Evolutionary conservation across 164 flowering plant species (phyloP).

Genomic region (Chimonanthus salicifolius): DNA sequence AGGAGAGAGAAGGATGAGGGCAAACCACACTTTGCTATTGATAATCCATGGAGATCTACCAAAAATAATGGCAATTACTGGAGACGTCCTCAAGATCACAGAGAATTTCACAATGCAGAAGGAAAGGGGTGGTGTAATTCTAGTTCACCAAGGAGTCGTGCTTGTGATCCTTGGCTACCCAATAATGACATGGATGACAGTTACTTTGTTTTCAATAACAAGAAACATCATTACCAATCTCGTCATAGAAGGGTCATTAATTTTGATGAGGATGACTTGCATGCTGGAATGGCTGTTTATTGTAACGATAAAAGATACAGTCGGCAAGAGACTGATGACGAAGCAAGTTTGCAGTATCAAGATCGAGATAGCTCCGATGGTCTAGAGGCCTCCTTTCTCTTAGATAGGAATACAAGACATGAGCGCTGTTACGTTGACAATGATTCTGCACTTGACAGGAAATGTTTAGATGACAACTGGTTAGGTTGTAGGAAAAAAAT

Average conservation of each 20-base stretch:
- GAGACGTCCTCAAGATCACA: constrained; percentile 14
- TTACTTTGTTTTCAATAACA: constrained; percentile 7
- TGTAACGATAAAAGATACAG: constrained; percentile 18
- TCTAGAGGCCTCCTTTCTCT: constrained; percentile 19
- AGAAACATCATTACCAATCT: constrained; percentile 8
- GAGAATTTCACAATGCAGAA: constrained; percentile 20
- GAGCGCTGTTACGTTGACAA: constrained; percentile 17
- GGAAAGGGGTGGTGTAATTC: constrained; percentile 20
- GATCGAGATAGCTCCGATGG: constrained; percentile 17
- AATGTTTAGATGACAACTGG: constrained; percentile 16
- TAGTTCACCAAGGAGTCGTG: constrained; percentile 19
- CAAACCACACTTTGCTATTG: constrained; percentile 13
- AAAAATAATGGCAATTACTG: constrained; percentile 18
- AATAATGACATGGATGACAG: constrained; percentile 16
- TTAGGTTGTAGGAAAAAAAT: constrained; percentile 13
- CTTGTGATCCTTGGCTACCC: constrained; percentile 13
- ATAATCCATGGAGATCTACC: constrained; percentile 6
- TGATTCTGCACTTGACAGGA: constrained; percentile 14
- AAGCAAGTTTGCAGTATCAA: constrained; percentile 16
- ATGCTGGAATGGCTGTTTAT: constrained; percentile 9
- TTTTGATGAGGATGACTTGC: constrained; percentile 1
- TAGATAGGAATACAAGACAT: constrained; percentile 21
- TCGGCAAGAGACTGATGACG: constrained; percentile 17
- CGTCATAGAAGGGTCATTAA: constrained; percentile 1
- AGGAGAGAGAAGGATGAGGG: constrained; percentile 22